phyloP scores from a whole-genome alignment of 805 yeast genomes.

The Myxozyma melibiosi region DNA sequence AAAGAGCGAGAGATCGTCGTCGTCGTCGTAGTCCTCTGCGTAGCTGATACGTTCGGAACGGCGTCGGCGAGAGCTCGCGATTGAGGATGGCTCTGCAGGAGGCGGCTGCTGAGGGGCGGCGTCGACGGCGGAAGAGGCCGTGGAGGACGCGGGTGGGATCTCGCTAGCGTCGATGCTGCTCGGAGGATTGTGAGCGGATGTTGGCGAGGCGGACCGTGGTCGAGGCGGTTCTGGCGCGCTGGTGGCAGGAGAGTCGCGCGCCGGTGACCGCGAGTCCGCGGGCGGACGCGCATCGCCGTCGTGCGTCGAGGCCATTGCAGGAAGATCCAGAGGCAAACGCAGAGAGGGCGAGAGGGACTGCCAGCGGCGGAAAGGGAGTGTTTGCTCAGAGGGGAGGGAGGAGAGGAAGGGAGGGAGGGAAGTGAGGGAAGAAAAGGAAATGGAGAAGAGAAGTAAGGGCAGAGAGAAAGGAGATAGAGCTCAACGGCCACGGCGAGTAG shows the following conservation, averaged over 20 bases:
- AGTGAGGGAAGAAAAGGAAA: background rate
- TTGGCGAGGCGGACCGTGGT: background rate
- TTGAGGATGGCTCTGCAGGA: background rate
- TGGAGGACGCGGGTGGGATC: background rate
- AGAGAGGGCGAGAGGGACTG: background rate
- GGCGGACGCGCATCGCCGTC: conserved; percentile 2
- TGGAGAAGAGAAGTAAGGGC: background rate
- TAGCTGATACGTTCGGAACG: conserved; percentile 36
- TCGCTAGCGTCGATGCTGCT: background rate
- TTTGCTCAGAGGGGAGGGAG: background rate
- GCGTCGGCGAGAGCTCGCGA: conserved; percentile 20
- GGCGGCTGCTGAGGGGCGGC: background rate
- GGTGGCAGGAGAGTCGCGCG: background rate
- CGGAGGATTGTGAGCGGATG: background rate
- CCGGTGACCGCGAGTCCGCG: conserved; percentile 1
- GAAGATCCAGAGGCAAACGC: background rate
- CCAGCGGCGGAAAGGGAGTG: background rate
- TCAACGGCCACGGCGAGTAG: background rate
- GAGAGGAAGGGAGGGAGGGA: background rate
- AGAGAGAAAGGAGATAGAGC: background rate
- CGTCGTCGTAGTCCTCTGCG: conserved; percentile 35
- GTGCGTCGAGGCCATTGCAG: conserved; percentile 5
- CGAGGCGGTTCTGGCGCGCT: background rate
- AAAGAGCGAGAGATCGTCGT: conserved; percentile 21
- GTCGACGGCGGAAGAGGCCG: background rate